phyloP scores from a whole-genome alignment of 192 early-diverging fungal species.

The Ambispora gerdemannii region DNA sequence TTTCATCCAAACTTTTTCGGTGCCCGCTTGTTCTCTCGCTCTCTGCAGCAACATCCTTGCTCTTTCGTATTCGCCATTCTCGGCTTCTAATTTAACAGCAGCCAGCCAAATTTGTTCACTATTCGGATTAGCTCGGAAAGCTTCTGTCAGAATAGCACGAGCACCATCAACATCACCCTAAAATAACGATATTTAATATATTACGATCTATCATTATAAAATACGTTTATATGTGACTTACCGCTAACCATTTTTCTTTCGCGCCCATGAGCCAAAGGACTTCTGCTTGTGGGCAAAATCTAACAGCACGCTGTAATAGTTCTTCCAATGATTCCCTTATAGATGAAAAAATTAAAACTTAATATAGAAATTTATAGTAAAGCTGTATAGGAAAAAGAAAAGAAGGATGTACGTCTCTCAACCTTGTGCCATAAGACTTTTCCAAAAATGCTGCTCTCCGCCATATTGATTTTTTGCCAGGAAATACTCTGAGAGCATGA shows the following conservation, averaged over 20 bases:
- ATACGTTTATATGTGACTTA: slow-evolving; percentile 27
- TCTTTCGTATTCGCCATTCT: slow-evolving; percentile 71
- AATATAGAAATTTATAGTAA: not conserved
- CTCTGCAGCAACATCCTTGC: slow-evolving; percentile 72
- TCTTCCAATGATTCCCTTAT: slow-evolving; percentile 63
- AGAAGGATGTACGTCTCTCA: not conserved
- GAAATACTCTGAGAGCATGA: slow-evolving; percentile 72
- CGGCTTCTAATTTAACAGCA: slow-evolving; percentile 94
- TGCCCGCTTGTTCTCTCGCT: slow-evolving; percentile 73
- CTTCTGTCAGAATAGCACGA: slow-evolving; percentile 76
- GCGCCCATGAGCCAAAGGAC: slow-evolving; percentile 96
- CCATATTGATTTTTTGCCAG: slow-evolving; percentile 83
- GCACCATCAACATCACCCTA: slow-evolving; percentile 78
- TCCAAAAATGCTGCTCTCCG: slow-evolving; percentile 81
- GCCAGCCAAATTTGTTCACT: slow-evolving; percentile 94
- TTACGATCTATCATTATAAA: not conserved
- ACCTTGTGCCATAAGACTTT: slow-evolving; percentile 69
- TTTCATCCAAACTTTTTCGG: slow-evolving; percentile 95
- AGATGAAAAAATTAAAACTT: too few species aligned
- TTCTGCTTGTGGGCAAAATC: slow-evolving; percentile 87
- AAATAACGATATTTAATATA: not conserved
- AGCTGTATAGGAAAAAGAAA: not conserved
- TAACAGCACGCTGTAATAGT: slow-evolving; percentile 80
- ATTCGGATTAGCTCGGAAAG: slow-evolving; percentile 86
- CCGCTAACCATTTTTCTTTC: slow-evolving; percentile 86